Conservation (phyloP, 495 filamentous ascomycete species). For the Aspergillus campestris region DNA sequence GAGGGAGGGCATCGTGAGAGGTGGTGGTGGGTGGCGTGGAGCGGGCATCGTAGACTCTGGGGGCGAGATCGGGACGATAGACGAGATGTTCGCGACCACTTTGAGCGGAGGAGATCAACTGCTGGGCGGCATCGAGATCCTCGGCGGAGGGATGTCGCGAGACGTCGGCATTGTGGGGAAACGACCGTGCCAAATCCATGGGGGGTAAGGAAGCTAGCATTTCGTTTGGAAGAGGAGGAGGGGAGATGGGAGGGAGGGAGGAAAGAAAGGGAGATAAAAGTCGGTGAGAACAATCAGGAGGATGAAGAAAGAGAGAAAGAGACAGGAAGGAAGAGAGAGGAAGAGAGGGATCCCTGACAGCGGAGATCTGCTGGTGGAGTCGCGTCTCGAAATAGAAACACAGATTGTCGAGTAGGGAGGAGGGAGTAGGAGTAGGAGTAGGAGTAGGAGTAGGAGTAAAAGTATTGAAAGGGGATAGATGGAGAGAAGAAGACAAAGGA, state of each 20-base stretch:
- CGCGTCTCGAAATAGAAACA: not conserved
- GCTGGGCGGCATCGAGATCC: slow-evolving; percentile 40
- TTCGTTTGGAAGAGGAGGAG: slow-evolving; percentile 6
- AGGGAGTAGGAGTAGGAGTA: slow-evolving; percentile 4
- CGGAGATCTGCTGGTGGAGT: not conserved
- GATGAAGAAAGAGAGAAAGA: not conserved
- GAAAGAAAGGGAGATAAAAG: not conserved
- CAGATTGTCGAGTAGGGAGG: slow-evolving; percentile 1
- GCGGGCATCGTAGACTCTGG: slow-evolving; percentile 9
- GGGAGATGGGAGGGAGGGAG: not conserved
- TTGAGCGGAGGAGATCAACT: slow-evolving; percentile 38
- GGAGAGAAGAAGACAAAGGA: too few species aligned
- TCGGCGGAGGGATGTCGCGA: slow-evolving; percentile 37
- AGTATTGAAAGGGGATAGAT: too few species aligned
- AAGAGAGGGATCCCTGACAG: slow-evolving; percentile 13
- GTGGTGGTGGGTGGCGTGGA: slow-evolving; percentile 2
- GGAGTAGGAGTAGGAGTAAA: too few species aligned
- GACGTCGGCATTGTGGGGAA: slow-evolving; percentile 23
- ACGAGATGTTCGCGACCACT: slow-evolving; percentile 33
- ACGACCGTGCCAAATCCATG: slow-evolving; percentile 36
- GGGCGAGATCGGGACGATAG: slow-evolving; percentile 15
- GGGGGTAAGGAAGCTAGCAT: slow-evolving; percentile 35
- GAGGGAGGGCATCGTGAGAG: slow-evolving; percentile 4
- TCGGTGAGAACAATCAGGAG: too few species aligned
- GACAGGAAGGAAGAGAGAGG: slow-evolving; percentile 12